Percentiles rank a stretch among this genome's conserved stretches.
phyloP scores from a whole-genome alignment of 306 rosid genomes.

The Cucumis cinereus region DNA sequence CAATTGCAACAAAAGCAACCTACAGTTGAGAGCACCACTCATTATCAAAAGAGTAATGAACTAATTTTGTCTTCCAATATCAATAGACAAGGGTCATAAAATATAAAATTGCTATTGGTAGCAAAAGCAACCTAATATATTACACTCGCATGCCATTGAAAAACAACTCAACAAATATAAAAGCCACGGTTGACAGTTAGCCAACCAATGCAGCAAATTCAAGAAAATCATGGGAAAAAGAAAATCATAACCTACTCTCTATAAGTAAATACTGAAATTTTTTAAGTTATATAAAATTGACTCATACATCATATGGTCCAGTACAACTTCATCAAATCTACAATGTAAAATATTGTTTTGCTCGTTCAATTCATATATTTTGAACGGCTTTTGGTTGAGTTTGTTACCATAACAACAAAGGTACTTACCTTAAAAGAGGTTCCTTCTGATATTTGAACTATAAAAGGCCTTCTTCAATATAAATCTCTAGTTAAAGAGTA shows the following conservation, averaged over 20 bases:
- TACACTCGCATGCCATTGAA: background rate
- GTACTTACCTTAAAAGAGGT: background rate
- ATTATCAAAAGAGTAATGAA: background rate
- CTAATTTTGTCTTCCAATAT: background rate
- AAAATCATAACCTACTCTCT: background rate
- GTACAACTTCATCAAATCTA: too few species aligned
- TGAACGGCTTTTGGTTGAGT: background rate
- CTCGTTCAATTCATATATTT: background rate
- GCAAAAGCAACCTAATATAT: background rate
- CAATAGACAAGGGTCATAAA: background rate
- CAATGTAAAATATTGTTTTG: background rate
- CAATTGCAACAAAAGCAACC: conserved; percentile 93
- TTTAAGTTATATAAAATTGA: too few species aligned
- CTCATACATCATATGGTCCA: background rate
- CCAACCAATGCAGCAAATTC: background rate
- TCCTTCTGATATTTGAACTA: background rate
- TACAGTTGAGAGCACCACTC: conserved; percentile 17
- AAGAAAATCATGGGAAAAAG: background rate
- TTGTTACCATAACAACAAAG: background rate
- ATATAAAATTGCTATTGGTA: background rate
- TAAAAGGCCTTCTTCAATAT: background rate
- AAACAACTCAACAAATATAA: background rate
- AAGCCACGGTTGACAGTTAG: background rate
- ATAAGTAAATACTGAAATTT: too few species aligned
- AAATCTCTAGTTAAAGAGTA: background rate